These are phyloP conservation scores for Pinus tabuliformis DNA, from an alignment of 75 land plant genomes.

Conservation along the genomic window DNA sequence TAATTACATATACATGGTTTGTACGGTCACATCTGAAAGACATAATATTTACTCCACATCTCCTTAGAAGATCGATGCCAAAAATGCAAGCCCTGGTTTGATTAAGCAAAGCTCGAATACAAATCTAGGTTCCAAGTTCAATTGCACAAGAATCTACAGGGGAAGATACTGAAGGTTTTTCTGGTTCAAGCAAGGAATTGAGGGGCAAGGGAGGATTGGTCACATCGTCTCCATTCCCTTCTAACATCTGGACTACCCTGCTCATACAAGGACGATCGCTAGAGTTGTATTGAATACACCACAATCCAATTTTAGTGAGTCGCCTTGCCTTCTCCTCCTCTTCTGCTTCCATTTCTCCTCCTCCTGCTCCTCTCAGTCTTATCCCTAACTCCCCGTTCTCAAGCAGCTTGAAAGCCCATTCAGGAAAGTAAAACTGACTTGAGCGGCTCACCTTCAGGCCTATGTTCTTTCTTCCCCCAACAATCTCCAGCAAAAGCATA, in stretches of 20 bases:
- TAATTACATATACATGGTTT: too few relatives aligned
- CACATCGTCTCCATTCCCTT: conserved; percentile 9
- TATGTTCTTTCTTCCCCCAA: conserved; percentile 12
- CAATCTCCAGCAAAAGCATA: conserved; percentile 26
- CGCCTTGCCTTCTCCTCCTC: background rate
- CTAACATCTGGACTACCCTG: conserved; percentile 20
- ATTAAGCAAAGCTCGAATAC: too few relatives aligned
- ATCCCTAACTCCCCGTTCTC: background rate
- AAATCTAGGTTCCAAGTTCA: too few relatives aligned
- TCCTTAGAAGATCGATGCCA: too few relatives aligned
- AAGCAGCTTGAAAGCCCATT: background rate
- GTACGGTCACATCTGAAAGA: too few relatives aligned
- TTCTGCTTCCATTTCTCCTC: too few relatives aligned
- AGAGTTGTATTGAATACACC: conserved; percentile 22
- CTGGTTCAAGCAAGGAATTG: conserved; percentile 7
- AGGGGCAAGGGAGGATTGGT: conserved; percentile 9
- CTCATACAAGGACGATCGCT: conserved; percentile 13
- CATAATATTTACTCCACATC: too few relatives aligned
- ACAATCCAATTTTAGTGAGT: conserved; percentile 13
- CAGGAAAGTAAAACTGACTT: background rate
- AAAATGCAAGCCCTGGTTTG: too few relatives aligned
- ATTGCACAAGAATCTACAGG: too few relatives aligned
- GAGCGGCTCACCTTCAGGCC: background rate
- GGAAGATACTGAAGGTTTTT: too few relatives aligned
- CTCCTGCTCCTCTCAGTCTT: background rate